These are phyloP conservation scores for Globisporangium megalacanthum DNA, from an alignment of 352 stramenopile species.

Conservation along the genomic window DNA sequence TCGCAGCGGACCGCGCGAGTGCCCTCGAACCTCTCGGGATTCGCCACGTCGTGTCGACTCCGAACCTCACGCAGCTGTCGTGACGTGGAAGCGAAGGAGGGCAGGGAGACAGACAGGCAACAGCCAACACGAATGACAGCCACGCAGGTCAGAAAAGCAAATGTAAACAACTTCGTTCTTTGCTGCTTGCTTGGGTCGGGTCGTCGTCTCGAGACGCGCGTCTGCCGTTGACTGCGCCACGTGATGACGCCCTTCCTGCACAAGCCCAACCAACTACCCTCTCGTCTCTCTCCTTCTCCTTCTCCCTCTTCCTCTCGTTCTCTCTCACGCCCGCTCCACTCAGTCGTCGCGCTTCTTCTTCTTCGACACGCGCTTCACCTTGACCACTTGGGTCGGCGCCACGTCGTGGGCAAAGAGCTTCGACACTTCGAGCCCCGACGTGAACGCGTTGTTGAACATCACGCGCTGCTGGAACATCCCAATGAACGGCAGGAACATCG, in stretches of 20 bases:
- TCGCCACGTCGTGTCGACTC: constrained; percentile 58
- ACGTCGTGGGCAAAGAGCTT: constrained; percentile 87
- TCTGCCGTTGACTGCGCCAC: too few relatives aligned
- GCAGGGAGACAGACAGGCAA: too few relatives aligned
- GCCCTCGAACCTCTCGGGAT: constrained; percentile 26
- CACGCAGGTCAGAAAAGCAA: constrained; percentile 5
- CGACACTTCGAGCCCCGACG: constrained; percentile 80
- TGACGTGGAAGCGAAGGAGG: background rate
- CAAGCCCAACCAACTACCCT: background rate
- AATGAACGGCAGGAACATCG: constrained; percentile 89
- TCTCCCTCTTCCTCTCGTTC: too few relatives aligned
- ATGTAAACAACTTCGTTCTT: constrained; percentile 17
- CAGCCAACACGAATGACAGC: too few relatives aligned
- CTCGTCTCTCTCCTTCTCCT: background rate
- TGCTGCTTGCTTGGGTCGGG: constrained; percentile 3
- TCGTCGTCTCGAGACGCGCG: background rate
- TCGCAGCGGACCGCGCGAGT: constrained; percentile 21
- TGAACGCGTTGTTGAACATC: constrained; percentile 91
- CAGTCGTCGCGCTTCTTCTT: constrained; percentile 88
- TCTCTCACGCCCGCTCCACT: constrained; percentile 1
- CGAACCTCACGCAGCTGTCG: constrained; percentile 39
- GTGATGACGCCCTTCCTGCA: too few relatives aligned
- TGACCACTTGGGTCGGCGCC: constrained; percentile 70
- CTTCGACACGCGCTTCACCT: constrained; percentile 85
- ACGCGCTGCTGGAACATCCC: constrained; percentile 84